Percentiles rank a stretch among this genome's conserved stretches.
phyloP scores from a whole-genome alignment of 2,329 filamentous ascomycete species.

The Paraphaeosphaeria minitans region DNA sequence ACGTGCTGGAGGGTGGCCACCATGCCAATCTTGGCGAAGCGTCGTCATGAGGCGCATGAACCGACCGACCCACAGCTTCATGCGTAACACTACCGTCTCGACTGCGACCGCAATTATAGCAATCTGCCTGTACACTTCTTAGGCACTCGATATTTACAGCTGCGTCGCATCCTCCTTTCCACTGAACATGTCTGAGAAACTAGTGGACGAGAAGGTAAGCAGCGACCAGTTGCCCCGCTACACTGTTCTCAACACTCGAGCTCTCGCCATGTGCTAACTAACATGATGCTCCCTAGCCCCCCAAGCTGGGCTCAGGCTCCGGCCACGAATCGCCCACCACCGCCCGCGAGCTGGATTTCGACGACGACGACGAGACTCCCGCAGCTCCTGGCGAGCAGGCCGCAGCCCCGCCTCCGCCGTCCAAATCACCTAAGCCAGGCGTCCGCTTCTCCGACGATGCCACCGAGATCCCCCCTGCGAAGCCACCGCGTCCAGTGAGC shows the following conservation, averaged over 20 bases:
- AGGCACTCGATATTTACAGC: background rate
- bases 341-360: slow-evolving; percentile 61
- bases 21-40: slow-evolving; percentile 7
- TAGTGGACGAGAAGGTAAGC: slow-evolving; percentile 38
- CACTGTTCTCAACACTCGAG: slow-evolving; percentile 17
- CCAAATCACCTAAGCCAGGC: slow-evolving; percentile 48
- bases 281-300: slow-evolving; percentile 36
- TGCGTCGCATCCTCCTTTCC: background rate
- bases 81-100: slow-evolving; percentile 13
- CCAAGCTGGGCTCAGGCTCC: slow-evolving; percentile 41
- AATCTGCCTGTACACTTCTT: background rate
- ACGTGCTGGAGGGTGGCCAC: background rate
- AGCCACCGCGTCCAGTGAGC: slow-evolving; percentile 82
- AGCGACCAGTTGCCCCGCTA: slow-evolving; percentile 25
- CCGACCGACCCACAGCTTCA: slow-evolving; percentile 10
- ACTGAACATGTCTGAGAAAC: slow-evolving; percentile 27
- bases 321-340: slow-evolving; percentile 60
- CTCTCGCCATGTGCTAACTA: slow-evolving; percentile 17
- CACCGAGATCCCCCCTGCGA: slow-evolving; percentile 65
- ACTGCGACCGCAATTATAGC: background rate
- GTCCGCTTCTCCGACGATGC: slow-evolving; percentile 55
- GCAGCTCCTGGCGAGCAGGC: slow-evolving; percentile 40
- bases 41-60: slow-evolving; percentile 8
- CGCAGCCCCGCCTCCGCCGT: slow-evolving; percentile 46
- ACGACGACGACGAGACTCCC: slow-evolving; percentile 59